Evolutionary conservation across 208 protist genomes (phyloP).

Genomic region (Trypanosomatidae sp.): DNA sequence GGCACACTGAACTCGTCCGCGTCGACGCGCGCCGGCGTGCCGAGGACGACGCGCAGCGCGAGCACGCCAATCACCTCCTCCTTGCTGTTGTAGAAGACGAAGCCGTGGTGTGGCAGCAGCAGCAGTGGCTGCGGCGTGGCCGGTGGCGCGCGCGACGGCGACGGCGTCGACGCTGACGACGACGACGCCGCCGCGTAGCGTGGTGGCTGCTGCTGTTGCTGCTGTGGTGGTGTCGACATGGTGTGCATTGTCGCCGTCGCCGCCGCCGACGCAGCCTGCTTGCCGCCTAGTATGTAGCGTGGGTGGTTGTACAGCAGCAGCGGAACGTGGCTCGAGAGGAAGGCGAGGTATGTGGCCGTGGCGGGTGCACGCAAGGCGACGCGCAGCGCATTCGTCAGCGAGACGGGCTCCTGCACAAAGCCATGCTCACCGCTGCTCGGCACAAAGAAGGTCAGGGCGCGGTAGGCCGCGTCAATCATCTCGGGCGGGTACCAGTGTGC

Average conservation of each 20-base stretch:
- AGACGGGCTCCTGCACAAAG: slow-evolving; percentile 22
- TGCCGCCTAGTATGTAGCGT: too few relatives aligned
- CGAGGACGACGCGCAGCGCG: slow-evolving; percentile 14
- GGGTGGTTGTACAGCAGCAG: slow-evolving; percentile 50
- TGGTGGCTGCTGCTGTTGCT: too few relatives aligned
- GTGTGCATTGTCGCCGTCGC: background rate
- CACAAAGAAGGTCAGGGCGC: slow-evolving; percentile 57
- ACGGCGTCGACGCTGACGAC: too few relatives aligned
- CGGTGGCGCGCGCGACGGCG: background rate
- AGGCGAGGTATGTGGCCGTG: slow-evolving; percentile 23
- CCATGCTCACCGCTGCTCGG: slow-evolving; percentile 47
- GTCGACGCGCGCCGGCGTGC: background rate
- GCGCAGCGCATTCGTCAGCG: slow-evolving; percentile 5
- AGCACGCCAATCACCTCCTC: slow-evolving; percentile 26
- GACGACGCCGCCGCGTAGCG: too few relatives aligned
- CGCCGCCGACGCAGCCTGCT: too few relatives aligned
- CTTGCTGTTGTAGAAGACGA: slow-evolving; percentile 44
- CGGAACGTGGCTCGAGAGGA: slow-evolving; percentile 45
- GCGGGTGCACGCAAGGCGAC: slow-evolving; percentile 13
- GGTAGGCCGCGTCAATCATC: slow-evolving; percentile 31
- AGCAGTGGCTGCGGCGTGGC: background rate
- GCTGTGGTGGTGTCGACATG: too few relatives aligned
- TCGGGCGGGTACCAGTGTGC: slow-evolving; percentile 18
- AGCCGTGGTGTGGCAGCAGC: slow-evolving; percentile 52
- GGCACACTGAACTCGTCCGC: background rate